phyloP scores from a whole-genome alignment of 805 yeast species.

The Lipomyces japonicus region DNA sequence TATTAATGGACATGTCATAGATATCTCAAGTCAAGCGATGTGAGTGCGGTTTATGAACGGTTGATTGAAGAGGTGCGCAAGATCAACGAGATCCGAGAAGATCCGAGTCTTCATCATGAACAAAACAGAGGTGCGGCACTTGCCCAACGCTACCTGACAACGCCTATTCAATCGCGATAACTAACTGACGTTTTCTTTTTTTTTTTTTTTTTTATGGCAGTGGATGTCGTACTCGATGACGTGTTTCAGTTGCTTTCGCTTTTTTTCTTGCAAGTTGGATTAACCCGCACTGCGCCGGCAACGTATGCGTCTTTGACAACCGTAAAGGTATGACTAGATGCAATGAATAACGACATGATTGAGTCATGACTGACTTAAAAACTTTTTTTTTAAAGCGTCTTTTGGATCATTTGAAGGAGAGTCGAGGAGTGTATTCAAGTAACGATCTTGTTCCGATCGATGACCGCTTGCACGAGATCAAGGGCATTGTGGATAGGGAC shows the following conservation, averaged over 20 bases:
- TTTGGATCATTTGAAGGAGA: constrained; percentile 75
- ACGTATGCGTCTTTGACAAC: constrained; percentile 87
- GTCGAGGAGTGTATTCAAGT: constrained; percentile 67
- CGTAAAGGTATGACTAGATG: constrained; percentile 41
- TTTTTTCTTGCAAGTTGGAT: constrained; percentile 87
- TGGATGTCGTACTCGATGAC: constrained; percentile 78
- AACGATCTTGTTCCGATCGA: constrained; percentile 79
- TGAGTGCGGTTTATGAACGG: constrained; percentile 33
- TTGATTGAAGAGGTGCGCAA: constrained; percentile 34
- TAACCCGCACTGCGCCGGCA: constrained; percentile 87
- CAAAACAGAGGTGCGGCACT: constrained; percentile 31
- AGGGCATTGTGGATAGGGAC: constrained; percentile 51
- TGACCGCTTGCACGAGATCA: constrained; percentile 67
- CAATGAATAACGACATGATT: neutral
- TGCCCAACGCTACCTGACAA: neutral
- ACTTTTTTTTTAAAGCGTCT: constrained; percentile 49
- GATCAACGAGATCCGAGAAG: constrained; percentile 35
- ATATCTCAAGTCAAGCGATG: constrained; percentile 37
- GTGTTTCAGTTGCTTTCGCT: constrained; percentile 83
- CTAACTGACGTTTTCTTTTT: neutral
- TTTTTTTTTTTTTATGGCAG: constrained; percentile 41
- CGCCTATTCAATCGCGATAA: neutral
- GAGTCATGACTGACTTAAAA: neutral
- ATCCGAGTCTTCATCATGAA: constrained; percentile 34
- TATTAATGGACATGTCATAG: too few relatives aligned